Base-by-base conservation (phyloP, 805 yeast genomes). In the Yamadazyma insecticola region DNA sequence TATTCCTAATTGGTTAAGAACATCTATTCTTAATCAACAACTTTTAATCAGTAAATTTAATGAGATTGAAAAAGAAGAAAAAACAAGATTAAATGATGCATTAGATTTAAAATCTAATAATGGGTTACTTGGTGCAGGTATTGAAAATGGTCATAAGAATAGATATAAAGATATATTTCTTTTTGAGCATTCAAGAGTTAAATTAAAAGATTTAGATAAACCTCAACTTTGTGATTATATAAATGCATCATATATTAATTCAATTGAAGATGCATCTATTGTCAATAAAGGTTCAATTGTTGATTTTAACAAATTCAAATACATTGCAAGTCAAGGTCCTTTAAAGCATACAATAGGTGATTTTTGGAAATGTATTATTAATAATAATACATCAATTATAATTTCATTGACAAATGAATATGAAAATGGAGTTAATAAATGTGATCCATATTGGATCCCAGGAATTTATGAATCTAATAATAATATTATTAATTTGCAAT, bases 291-390 rank as follows among this genome's bases (percentile, higher is more conserved):
- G n/a, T n/a, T n/a, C n/a, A n/a, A n/a, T n/a, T n/a, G n/a, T n/a
- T n/a, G n/a, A n/a, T n/a, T n/a, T n/a, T n/a, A 37, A 35, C 3
- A 38, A 43, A 11, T 40, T 47, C 30, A 51, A 41, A 25, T 63
- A 58, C 39, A 84, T 89, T 45, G 96, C 95, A 0, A 74, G 94
- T 1, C 96, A 90, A 54, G 98, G 96, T 2, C 98, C 98, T 2
- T 55, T 84, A 37, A 53, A 51, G 2, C 70, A 70, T 22, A 90
- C 97, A 0, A 69, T 80, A 16, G 78, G 76, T 13, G 96, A 90
- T 53, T 89, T 90, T 48, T 88, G 94, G 81, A 81, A 80, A 35
- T 76, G 88, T 60, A 70, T 84, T 11, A 61, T 75, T 24, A 78
- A 80, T 35, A 74, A 84, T 42, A 54, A 67, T 13, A 72, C 78